Evolutionary conservation across 352 stramenopile genomes (phyloP), one percentile per base, ranked within the genome.

Genomic region (Phytophthora citrophthora): DNA sequence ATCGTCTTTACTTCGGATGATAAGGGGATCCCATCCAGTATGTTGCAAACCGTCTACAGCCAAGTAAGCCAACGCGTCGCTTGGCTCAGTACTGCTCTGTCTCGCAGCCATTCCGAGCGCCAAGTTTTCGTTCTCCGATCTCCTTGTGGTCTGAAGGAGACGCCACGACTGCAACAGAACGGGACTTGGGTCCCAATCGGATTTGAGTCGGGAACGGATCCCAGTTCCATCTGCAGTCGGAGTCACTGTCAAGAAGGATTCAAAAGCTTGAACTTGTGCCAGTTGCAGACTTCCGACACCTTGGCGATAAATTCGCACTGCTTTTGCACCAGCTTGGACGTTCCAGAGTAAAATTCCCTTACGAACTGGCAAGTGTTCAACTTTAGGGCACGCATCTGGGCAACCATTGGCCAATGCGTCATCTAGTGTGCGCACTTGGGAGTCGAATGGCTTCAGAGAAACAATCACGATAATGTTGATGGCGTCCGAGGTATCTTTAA

Each of bases 41-140:
- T 59, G 58, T 4, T 29, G 32, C 45, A 83, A 51, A 0, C 81
- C 83, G 26, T 91, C 79, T 2, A 89, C 80, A 18, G 80, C 80
- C 5, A 91, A 49, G 13, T 72, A 75, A 23, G 79, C 74, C 13
- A 80, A 39, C 2, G 83, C 80, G 38, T 68, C 32, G 3, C 54
- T 59, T 2, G 72, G 64, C 13, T 54, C 74, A 0, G 80, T 87
- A n/a, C 70, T 88, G 51, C 83, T 94, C 53, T 92, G 83, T 1
- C 64, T 74, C 6, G 83, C 89, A 1, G 54, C 56, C 83, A 94
- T 91, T 0, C 81, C 71, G 18, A 51, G 10, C 0, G 83, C 85
- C 1, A 91, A 27, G 41, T 94, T 94, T 46, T 89, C 83, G 11
- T 86, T 68, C 23, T 88, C 55, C 1, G 83, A 90, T 13, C 72